A percentile compares a stretch with the other conserved stretches of the same genome.
Evolutionary conservation across 2,329 filamentous ascomycete genomes (phyloP).

Genomic region (Colletotrichum karsti): DNA sequence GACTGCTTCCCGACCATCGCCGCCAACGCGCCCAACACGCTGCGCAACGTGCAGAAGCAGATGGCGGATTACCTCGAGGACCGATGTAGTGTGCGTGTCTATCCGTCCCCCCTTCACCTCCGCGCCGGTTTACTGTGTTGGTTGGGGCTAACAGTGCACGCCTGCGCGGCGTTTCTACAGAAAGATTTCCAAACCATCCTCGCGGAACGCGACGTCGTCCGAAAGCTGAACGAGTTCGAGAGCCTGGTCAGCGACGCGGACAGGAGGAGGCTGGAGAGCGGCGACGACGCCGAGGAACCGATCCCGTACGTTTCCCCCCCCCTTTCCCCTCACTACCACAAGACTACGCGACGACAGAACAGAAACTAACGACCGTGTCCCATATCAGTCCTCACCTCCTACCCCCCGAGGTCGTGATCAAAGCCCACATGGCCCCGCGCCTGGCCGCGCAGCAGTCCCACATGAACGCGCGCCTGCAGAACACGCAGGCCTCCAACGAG

Average conservation of each 20-base stretch:
- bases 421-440: slow-evolving; percentile 63
- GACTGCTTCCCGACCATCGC: slow-evolving; percentile 71
- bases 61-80: slow-evolving; percentile 64
- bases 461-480: slow-evolving; percentile 66
- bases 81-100: slow-evolving; percentile 56
- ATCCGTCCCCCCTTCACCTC: neutral
- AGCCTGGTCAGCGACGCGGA: slow-evolving; percentile 60
- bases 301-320: slow-evolving; percentile 51
- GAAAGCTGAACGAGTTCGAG: slow-evolving; percentile 68
- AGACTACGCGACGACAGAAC: neutral
- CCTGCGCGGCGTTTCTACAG: slow-evolving; percentile 35
- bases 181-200: slow-evolving; percentile 67
- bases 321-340: neutral
- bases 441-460: slow-evolving; percentile 61
- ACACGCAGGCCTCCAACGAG: slow-evolving; percentile 65
- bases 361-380: neutral
- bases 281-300: slow-evolving; percentile 39
- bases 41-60: slow-evolving; percentile 64
- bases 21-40: slow-evolving; percentile 54
- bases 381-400: slow-evolving; percentile 67
- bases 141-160: neutral
- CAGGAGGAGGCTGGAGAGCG: slow-evolving; percentile 43
- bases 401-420: slow-evolving; percentile 59
- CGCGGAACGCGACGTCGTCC: slow-evolving; percentile 59
- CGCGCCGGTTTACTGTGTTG: neutral